phyloP scores from a whole-genome alignment of 2,329 filamentous ascomycete species.

The Aureobasidium vineae region DNA sequence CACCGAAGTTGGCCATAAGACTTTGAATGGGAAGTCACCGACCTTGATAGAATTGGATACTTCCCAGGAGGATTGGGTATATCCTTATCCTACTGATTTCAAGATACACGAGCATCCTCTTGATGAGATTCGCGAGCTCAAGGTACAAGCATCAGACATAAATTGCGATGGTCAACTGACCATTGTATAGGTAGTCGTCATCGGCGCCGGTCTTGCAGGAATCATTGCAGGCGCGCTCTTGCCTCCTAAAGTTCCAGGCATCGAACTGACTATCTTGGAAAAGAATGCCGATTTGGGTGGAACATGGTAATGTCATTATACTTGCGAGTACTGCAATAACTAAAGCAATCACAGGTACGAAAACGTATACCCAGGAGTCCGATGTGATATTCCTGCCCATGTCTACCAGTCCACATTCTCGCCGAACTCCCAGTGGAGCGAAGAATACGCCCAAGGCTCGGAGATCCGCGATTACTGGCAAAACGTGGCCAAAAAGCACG shows the following conservation, averaged over 20 bases:
- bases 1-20: not conserved
- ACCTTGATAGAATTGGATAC: conserved; percentile 11
- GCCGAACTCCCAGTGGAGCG: conserved; percentile 67
- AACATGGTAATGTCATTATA: too few species aligned
- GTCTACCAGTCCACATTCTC: conserved; percentile 68
- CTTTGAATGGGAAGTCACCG: not conserved
- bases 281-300: conserved; percentile 66
- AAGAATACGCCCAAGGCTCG: conserved; percentile 63
- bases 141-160: conserved; percentile 25
- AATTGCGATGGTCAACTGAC: not conserved
- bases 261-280: conserved; percentile 65
- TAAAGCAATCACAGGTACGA: conserved; percentile 42
- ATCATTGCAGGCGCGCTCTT: conserved; percentile 64
- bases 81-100: conserved; percentile 36
- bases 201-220: conserved; percentile 64
- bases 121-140: conserved; percentile 33
- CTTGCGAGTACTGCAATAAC: too few species aligned
- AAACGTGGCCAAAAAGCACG: conserved; percentile 59
- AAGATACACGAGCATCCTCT: conserved; percentile 35
- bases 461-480: conserved; percentile 71
- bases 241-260: conserved; percentile 65
- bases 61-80: conserved; percentile 29
- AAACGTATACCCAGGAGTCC: conserved; percentile 61
- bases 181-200: conserved; percentile 52
- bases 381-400: conserved; percentile 68